These are phyloP conservation scores for Flaveria brownii DNA, from an alignment of 129 eudicot genomes.

Conservation along the genomic window DNA sequence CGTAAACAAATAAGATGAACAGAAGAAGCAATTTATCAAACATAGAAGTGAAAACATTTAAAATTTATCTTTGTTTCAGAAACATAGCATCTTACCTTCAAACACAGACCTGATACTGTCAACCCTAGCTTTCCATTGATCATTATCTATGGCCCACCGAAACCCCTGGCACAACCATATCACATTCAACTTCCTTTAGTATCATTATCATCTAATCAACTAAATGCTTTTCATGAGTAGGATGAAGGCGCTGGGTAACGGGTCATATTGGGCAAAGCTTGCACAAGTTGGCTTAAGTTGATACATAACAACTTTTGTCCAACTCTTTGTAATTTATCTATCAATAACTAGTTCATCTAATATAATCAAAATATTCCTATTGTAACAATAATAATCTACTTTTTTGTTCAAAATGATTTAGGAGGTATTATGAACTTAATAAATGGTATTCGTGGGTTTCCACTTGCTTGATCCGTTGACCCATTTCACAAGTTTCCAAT, in stretches of 20 bases:
- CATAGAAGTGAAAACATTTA: not conserved
- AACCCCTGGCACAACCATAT: slow-evolving; percentile 61
- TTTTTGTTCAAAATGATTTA: not conserved
- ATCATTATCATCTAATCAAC: slow-evolving; percentile 8
- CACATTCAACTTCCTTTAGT: slow-evolving; percentile 17
- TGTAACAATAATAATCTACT: not conserved
- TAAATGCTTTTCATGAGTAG: not conserved
- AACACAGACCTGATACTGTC: slow-evolving; percentile 82
- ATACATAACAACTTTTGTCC: not conserved
- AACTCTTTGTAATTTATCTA: not conserved
- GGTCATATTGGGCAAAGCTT: not conserved
- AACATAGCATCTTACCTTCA: slow-evolving; percentile 53
- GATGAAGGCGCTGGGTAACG: not conserved
- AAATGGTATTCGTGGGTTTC: not conserved
- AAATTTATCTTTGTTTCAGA: not conserved
- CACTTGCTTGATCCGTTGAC: not conserved
- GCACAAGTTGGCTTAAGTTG: not conserved
- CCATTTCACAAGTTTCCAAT: not conserved
- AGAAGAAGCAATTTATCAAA: not conserved
- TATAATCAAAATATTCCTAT: not conserved
- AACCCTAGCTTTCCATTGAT: slow-evolving; percentile 90
- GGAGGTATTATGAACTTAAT: not conserved
- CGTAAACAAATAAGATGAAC: not conserved
- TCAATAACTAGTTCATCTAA: not conserved
- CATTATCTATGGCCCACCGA: slow-evolving; percentile 94